Conservation (phyloP, 805 yeast species). For the Starmerella bacillaris region DNA sequence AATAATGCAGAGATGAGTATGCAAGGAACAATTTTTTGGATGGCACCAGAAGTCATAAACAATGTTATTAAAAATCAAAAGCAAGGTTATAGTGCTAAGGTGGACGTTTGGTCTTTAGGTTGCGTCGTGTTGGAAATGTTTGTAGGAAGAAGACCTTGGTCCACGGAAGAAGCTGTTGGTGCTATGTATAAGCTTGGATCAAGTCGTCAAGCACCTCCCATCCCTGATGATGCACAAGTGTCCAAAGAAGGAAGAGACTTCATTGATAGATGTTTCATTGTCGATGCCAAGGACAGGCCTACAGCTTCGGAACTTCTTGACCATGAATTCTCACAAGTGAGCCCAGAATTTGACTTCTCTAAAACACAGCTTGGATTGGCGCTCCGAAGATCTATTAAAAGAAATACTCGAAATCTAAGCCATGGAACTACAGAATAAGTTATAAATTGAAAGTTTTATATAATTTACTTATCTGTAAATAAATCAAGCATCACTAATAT, state of each 20-base stretch:
- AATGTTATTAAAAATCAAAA: slow-evolving; percentile 52
- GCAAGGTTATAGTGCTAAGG: slow-evolving; percentile 92
- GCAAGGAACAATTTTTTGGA: slow-evolving; percentile 99
- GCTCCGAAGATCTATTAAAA: slow-evolving; percentile 7
- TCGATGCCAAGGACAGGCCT: slow-evolving; percentile 72
- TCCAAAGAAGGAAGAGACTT: slow-evolving; percentile 51
- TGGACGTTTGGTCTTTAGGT: slow-evolving; percentile 96
- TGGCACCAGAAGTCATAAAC: slow-evolving; percentile 98
- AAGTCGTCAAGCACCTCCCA: slow-evolving; percentile 82
- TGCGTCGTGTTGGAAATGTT: slow-evolving; percentile 96
- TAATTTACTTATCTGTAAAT: background rate
- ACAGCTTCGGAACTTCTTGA: slow-evolving; percentile 38
- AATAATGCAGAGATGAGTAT: slow-evolving; percentile 91
- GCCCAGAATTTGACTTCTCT: slow-evolving; percentile 11
- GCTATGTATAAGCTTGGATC: slow-evolving; percentile 82
- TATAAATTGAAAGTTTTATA: background rate
- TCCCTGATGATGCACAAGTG: slow-evolving; percentile 72
- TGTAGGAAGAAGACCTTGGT: slow-evolving; percentile 96
- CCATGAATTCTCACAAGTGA: slow-evolving; percentile 11
- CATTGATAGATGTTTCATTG: slow-evolving; percentile 53
- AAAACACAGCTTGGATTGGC: slow-evolving; percentile 15
- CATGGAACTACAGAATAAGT: background rate
- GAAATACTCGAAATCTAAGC: slow-evolving; percentile 1
- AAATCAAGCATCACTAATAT: slow-evolving; percentile 10
- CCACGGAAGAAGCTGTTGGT: slow-evolving; percentile 81